Base-by-base conservation (phyloP, 2,329 filamentous ascomycete species). In the Alternaria panax region DNA sequence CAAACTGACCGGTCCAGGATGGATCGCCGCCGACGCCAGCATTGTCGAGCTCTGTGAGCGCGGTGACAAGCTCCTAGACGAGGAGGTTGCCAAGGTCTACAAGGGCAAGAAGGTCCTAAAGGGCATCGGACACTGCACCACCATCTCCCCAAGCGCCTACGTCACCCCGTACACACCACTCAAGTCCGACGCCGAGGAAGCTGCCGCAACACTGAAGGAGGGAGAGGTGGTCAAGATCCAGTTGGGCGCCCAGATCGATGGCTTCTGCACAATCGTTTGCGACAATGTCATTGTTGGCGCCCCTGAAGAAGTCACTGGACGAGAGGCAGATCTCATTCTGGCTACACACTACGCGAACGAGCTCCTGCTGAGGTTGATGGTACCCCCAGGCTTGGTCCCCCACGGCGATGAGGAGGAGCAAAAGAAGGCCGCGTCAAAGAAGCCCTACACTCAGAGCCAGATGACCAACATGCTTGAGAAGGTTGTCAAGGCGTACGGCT, bases 231-330 rank as follows among this genome's bases (percentile, higher is more conserved):
- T 97, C 82, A 99, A 99, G 88, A 95, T 99, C 79, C 95, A 99
- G 83, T 88, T 99, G n/a, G 95, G 95, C 75, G 95, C 95, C 52
- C 95, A 99, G 83, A 97, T 99, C 66, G 92, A 98, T 82, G 95
- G 95, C 54, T 96, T 98, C 76, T 93, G 92, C 71, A 91, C 94
- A 69, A 97, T 99, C 77, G 92, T 97, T 71, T 97, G 95, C 82
- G 91, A 97, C 81, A 96, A 92, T 60, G 85, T 98, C 69, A 80
- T 97, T 59, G 90, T 96, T 27, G 84, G 85, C 47, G 84, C 85
- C 72, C 85, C 86, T 57, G 88, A 87, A 67, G 85, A 86, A 70
- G 82, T 96, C 70, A 87, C 88, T 56, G 92, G 91, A 70, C 90
- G 92, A 63, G 83, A 90, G 68, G 95, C 94, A 67, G 93, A 99